Evolutionary conservation across 768 basidiomycete species (phyloP).

Genomic region (Tulasnella sp.): DNA sequence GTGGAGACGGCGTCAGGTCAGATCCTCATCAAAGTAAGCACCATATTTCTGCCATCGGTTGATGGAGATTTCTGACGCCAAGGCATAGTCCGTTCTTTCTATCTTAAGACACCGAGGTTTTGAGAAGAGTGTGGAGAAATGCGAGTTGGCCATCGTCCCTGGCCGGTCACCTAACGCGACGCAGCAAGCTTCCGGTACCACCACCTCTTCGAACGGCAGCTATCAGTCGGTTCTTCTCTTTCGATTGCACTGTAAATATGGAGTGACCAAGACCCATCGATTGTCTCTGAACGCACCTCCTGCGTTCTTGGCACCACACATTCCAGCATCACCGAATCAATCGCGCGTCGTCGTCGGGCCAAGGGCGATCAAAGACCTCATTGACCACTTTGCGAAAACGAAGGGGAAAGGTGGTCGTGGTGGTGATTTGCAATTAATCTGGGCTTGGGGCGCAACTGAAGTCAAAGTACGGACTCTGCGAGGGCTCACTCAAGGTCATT

Average conservation of each 20-base stretch:
- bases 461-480: slow-evolving; percentile 55
- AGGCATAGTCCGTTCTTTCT: slow-evolving; percentile 50
- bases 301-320: slow-evolving; percentile 52
- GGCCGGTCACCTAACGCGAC: slow-evolving; percentile 27
- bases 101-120: slow-evolving; percentile 63
- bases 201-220: slow-evolving; percentile 40
- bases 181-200: slow-evolving; percentile 26
- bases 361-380: slow-evolving; percentile 59
- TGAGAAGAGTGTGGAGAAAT: slow-evolving; percentile 67
- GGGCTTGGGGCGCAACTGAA: slow-evolving; percentile 63
- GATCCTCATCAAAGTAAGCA: slow-evolving; percentile 52
- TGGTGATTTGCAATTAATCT: slow-evolving; percentile 68
- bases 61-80: background rate
- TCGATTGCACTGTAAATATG: slow-evolving; percentile 74
- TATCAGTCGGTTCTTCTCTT: slow-evolving; percentile 64
- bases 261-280: slow-evolving; percentile 73
- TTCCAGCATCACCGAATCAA: slow-evolving; percentile 47
- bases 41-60: background rate
- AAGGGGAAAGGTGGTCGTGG: slow-evolving; percentile 38
- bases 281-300: slow-evolving; percentile 49
- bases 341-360: slow-evolving; percentile 65
- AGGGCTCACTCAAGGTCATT: slow-evolving; percentile 41
- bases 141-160: slow-evolving; percentile 62
- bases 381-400: slow-evolving; percentile 67
- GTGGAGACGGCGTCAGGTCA: slow-evolving; percentile 29